phyloP scores from a whole-genome alignment of 2,329 filamentous ascomycete species.

The Chrysoporthe austroafricana region DNA sequence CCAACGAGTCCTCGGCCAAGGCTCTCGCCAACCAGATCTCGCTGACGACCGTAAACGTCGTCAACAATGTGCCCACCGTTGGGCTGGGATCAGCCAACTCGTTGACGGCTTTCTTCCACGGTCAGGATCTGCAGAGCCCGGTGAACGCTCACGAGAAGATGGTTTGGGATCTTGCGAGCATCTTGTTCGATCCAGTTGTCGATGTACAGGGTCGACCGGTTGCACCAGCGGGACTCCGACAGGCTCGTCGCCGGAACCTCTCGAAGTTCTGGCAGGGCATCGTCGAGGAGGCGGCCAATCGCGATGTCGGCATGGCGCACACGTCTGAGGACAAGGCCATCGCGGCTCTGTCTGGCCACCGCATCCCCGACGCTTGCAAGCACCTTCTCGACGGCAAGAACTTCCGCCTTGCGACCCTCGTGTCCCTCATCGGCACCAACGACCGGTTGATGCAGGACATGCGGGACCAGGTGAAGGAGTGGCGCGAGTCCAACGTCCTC shows the following conservation, averaged over 20 bases:
- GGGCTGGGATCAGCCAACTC: conserved; percentile 49
- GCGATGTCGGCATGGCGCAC: conserved; percentile 59
- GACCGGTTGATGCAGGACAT: conserved; percentile 73
- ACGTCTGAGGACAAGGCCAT: conserved; percentile 83
- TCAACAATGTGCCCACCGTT: conserved; percentile 65
- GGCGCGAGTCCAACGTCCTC: conserved; percentile 80
- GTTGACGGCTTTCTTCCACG: conserved; percentile 54
- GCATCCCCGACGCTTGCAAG: conserved; percentile 81
- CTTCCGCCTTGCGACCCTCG: conserved; percentile 80
- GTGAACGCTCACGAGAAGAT: conserved; percentile 65
- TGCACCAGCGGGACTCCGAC: conserved; percentile 28
- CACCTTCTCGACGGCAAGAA: conserved; percentile 76
- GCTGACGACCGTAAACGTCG: conserved; percentile 55
- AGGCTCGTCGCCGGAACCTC: conserved; percentile 65
- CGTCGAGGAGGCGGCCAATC: conserved; percentile 62
- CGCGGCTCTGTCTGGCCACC: conserved; percentile 76
- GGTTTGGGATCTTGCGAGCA: conserved; percentile 84
- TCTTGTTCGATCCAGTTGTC: conserved; percentile 77
- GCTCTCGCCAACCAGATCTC: conserved; percentile 60
- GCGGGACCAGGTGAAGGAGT: conserved; percentile 77
- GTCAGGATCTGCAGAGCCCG: conserved; percentile 38
- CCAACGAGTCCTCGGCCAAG: conserved; percentile 59
- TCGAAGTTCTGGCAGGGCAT: conserved; percentile 68
- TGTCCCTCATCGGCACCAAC: conserved; percentile 80
- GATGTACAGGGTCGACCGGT: conserved; percentile 37